Base-by-base conservation (phyloP, 148 eudicot species). In the Heliosperma pusillum region DNA sequence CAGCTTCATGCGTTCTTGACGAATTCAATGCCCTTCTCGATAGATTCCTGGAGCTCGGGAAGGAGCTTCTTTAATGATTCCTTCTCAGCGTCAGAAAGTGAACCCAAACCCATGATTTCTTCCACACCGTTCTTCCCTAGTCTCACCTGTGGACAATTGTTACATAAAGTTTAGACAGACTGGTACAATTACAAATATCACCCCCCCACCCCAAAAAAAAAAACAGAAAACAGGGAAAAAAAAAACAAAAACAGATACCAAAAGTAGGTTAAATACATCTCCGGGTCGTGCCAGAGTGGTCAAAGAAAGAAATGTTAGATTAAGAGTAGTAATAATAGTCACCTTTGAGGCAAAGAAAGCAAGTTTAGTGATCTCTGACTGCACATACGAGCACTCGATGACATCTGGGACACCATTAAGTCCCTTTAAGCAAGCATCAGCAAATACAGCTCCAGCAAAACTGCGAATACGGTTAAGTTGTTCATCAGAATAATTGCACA, bases 321-420 rank as follows among this genome's bases (percentile, higher is more conserved):
- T 12, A 4, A 24, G 33, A 22, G 30, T 21, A 63, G 17, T 36
- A 61, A n/a, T n/a, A n/a, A 19, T 67, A 7, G 22, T 45, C 76
- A 92, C 99, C 97, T 92, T 89, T 15, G 99, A 96, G 68, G 99
- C 97, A 81, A 96, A 96, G 91, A 96, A 95, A 50, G 97, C 97
- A 63, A 88, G 72, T 40, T 89, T 94, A 50, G 99, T 82, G 66
- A 90, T 70, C 27, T 72, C 87, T 20, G 99, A 95, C 80, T 90
- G 91, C 67, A 95, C 97, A n/a, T 70, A 95, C 0, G 97, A 79
- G 64, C 99, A 95, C 83, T 92, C 97, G 0, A 95, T 89, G 62
- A 92, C 97, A 83, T 96, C 97, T 30, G 94, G 97, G 58, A 92
- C 97, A 20, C 99, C 99, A 76, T 96, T 96, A 25, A 96, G 94